Evolutionary conservation across 1,139 yeast species (phyloP), one percentile per base, ranked within the genome.

Genomic region (Candida labiduridarum): DNA sequence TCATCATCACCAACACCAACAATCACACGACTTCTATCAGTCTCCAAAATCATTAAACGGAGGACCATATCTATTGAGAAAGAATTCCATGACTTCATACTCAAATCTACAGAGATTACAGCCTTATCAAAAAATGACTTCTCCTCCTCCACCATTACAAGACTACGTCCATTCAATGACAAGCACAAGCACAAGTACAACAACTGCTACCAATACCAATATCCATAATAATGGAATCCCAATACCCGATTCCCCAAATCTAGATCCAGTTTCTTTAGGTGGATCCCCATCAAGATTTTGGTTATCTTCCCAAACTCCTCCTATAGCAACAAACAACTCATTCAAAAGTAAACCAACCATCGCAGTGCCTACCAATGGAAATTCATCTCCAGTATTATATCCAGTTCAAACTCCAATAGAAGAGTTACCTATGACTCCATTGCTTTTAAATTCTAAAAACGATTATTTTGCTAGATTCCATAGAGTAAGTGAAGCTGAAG

Each of bases 221-320:
- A 42, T 3, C 27, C 39, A 35, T 41, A 36, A 19, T 12, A 33
- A 38, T n/a, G 40, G 33, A 29, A 46, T 44, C 3, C 46, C 54
- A 50, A 41, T 40, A 30, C 84, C 85, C 0, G 83, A 78, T 52
- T 79, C 83, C 1, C 85, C 85, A 1, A 71, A 69, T 52, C 64
- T 81, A 51, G 77, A 71, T 49, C 85, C 86, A 1, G 72, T 78
- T 0, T 80, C 84, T 2, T 49, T 81, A 16, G 79, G 80, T 2
- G 83, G 82, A 1, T 79, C 84, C 2, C 86, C 86, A 1, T 79
- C 84, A 5, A 63, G 81, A 45, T 79, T 81, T 55, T 78, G 82
- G 76, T 64, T 82, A 41, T 70, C 77, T 16, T 74, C 79, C 19
- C 79, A 78, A 50, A 79, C 84, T 0, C 85, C 85, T 1, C 84